Conservation (phyloP, 1,284 basidiomycete genomes). For the Coniferiporia sulphurascens region DNA sequence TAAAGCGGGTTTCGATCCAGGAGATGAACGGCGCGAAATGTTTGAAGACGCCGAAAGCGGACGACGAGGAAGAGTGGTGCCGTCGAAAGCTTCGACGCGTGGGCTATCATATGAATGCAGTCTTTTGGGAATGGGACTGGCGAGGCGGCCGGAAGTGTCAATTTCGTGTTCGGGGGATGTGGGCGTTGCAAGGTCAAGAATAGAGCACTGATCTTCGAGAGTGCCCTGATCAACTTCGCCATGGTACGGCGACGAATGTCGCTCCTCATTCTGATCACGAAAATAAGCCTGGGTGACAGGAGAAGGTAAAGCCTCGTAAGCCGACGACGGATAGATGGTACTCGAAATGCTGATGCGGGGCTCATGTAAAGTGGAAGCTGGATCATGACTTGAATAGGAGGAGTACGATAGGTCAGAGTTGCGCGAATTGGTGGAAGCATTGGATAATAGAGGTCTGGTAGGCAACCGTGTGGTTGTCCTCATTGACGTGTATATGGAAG, state of each 20-base stretch:
- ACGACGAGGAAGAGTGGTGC: constrained; percentile 4
- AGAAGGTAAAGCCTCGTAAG: constrained; percentile 19
- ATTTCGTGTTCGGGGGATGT: constrained; percentile 7
- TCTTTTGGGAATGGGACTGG: constrained; percentile 1
- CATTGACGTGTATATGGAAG: not conserved
- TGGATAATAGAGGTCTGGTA: constrained; percentile 24
- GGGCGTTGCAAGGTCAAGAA: not conserved
- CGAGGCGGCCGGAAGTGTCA: not conserved
- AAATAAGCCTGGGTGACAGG: not conserved
- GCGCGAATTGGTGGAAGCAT: constrained; percentile 26
- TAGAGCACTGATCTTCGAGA: constrained; percentile 6
- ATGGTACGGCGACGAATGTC: constrained; percentile 1
- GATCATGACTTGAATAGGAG: constrained; percentile 30
- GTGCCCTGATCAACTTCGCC: constrained; percentile 3
- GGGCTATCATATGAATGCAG: constrained; percentile 7
- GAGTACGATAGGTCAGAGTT: constrained; percentile 21
- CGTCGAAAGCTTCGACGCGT: not conserved
- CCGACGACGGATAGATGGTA: constrained; percentile 37
- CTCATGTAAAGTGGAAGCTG: constrained; percentile 34
- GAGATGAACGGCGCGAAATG: constrained; percentile 1
- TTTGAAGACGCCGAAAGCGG: constrained; percentile 8
- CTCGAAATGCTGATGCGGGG: constrained; percentile 42
- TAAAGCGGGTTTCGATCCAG: constrained; percentile 20
- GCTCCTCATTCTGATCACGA: constrained; percentile 1
- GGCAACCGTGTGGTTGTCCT: constrained; percentile 7